Conservation (phyloP, 345 rosid genomes). For the Aquilaria malaccensis region DNA sequence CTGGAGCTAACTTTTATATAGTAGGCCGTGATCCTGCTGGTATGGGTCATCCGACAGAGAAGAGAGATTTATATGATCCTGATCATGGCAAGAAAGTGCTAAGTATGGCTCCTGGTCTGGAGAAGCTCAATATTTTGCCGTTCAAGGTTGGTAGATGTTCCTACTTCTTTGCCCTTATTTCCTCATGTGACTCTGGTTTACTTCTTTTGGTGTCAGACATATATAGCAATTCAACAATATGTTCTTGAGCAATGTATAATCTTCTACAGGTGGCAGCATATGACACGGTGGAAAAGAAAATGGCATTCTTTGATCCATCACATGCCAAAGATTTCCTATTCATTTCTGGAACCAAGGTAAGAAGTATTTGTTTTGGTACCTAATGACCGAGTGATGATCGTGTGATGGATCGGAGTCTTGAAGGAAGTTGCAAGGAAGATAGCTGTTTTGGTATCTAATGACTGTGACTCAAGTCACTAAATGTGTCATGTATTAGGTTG, state of each 20-base stretch:
- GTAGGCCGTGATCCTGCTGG: conserved; percentile 99
- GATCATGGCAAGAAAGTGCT: conserved; percentile 95
- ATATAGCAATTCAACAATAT: too few species aligned
- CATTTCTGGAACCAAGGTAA: conserved; percentile 97
- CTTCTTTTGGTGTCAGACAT: too few species aligned
- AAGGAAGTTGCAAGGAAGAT: too few species aligned
- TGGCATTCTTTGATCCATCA: conserved; percentile 95
- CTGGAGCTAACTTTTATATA: conserved; percentile 95
- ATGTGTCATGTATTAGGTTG: too few species aligned
- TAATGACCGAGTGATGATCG: background rate
- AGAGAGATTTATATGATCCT: conserved; percentile 92
- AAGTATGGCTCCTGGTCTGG: conserved; percentile 98
- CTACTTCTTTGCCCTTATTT: background rate
- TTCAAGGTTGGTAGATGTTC: conserved; percentile 53
- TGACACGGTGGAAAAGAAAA: conserved; percentile 67
- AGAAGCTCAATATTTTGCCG: conserved; percentile 89
- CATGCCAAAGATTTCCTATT: conserved; percentile 86
- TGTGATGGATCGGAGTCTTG: too few species aligned
- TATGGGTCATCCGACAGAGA: conserved; percentile 93
- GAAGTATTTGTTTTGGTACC: conserved; percentile 1
- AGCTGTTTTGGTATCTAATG: too few species aligned
- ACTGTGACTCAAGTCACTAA: too few species aligned
- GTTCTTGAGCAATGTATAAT: background rate
- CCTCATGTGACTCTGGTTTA: too few species aligned
- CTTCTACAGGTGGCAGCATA: conserved; percentile 85